Base-by-base conservation (phyloP, 305 asterid species). In the Fraxinus latifolia region DNA sequence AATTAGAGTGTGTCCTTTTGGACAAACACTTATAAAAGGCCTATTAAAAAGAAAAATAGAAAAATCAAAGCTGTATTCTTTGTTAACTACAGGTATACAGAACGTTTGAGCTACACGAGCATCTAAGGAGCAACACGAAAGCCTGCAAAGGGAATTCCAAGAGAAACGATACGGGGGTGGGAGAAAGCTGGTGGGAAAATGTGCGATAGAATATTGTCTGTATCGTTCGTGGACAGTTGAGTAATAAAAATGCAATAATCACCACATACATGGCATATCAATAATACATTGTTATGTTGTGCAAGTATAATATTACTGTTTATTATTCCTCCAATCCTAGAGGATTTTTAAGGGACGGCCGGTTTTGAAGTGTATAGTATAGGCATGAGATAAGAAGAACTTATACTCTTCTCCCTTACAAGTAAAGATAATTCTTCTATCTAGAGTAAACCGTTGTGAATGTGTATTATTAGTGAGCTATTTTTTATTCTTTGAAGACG, bases 181-280 rank as follows among this genome's bases (percentile, higher is more conserved):
- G 86, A 84, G 81, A 82, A 84, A 77, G 87, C 80, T 77, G 86
- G 85, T 83, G 89, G 84, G 88, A 85, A 82, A 80, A 86, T 67
- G 86, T 80, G 82, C 77, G 80, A 70, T 55, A 76, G 86, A 90
- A 83, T 88, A 76, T 58, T 36, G 70, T 74, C 65, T 73, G 82
- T 68, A 58, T 39, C 77, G 82, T 85, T 81, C 87, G 88, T 81
- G 88, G 82, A 85, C 73, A 58, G 25, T 71, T 12, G n/a, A 36
- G 68, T 79, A 86, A 75, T 68, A 50, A 73, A 77, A 84, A 60
- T 82, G 82, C 31, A 32, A 53, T 55, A 50, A 79, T 82, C 84
- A 75, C 86, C 47, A 15, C 79, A 82, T n/a, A 60, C 37, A 77
- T 77, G 76, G 82, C 84, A 75, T 77, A 36, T 34, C 76, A 19